These are phyloP conservation scores for Solanum appendiculatum DNA, from an alignment of 257 asterid species.

Conservation along the genomic window DNA sequence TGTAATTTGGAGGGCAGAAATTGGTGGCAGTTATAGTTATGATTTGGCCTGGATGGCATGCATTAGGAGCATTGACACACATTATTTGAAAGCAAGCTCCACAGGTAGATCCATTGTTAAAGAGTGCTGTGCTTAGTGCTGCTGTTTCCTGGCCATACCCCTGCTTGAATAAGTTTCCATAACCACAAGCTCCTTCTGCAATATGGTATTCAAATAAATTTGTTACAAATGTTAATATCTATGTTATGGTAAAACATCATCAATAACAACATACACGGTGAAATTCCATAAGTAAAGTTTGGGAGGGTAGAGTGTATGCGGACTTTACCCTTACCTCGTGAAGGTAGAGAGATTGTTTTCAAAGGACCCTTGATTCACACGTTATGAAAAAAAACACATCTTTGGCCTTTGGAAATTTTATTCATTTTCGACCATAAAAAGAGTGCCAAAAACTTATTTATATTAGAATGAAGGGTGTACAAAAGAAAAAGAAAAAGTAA, in stretches of 20 bases:
- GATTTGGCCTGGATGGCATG: slow-evolving; percentile 8
- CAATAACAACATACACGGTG: neutral
- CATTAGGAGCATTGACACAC: slow-evolving; percentile 8
- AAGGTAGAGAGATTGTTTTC: neutral
- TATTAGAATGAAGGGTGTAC: neutral
- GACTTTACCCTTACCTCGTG: neutral
- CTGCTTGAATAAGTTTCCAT: slow-evolving; percentile 6
- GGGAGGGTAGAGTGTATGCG: neutral
- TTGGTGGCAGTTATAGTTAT: slow-evolving; percentile 31
- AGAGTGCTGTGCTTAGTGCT: slow-evolving; percentile 33
- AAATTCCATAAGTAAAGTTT: neutral
- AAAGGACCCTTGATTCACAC: neutral
- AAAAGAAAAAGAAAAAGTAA: neutral
- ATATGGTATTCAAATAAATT: neutral
- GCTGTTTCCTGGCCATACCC: slow-evolving; percentile 25
- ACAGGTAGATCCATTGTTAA: slow-evolving; percentile 18
- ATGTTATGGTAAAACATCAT: neutral
- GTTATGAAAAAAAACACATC: neutral
- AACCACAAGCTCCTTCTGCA: slow-evolving; percentile 45
- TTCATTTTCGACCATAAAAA: too few species aligned
- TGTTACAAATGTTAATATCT: neutral
- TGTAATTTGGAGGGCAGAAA: slow-evolving; percentile 22
- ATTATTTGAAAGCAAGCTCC: slow-evolving; percentile 37
- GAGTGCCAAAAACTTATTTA: too few species aligned
- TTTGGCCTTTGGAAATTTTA: too few species aligned